These are phyloP conservation scores for Tuber brumale DNA, from an alignment of 495 filamentous ascomycete species.

Conservation along the genomic window DNA sequence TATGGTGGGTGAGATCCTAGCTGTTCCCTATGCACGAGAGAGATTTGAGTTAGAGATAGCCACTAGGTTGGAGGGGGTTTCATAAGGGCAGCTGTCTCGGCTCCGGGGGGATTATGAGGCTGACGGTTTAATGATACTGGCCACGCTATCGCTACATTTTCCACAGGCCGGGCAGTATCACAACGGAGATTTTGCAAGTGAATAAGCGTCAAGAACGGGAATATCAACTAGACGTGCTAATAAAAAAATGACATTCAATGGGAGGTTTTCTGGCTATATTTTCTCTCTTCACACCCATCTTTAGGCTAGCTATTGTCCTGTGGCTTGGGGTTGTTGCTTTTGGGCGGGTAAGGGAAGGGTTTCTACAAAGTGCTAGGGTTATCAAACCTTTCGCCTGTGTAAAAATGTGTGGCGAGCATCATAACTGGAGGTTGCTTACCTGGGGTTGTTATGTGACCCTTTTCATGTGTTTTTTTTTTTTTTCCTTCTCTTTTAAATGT, in stretches of 20 bases:
- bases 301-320: neutral
- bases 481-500: too few species aligned
- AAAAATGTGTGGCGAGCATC: too few species aligned
- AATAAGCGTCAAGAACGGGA: neutral
- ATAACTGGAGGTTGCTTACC: too few species aligned
- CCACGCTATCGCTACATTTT: neutral
- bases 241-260: neutral
- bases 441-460: too few species aligned
- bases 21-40: constrained; percentile 28
- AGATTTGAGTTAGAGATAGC: too few species aligned
- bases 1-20: constrained; percentile 33
- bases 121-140: neutral
- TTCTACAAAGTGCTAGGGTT: too few species aligned
- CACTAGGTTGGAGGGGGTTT: constrained; percentile 13
- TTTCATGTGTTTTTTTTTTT: too few species aligned
- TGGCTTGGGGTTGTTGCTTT: neutral
- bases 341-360: neutral
- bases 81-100: neutral
- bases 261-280: neutral
- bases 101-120: neutral
- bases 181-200: neutral
- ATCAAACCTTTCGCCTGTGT: too few species aligned
- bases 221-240: neutral
- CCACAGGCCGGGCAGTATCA: neutral
- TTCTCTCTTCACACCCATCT: neutral